Evolutionary conservation across 169 alveolate species (phyloP), one percentile per base, ranked within the genome.

Genomic region (Eimeria mitis): DNA sequence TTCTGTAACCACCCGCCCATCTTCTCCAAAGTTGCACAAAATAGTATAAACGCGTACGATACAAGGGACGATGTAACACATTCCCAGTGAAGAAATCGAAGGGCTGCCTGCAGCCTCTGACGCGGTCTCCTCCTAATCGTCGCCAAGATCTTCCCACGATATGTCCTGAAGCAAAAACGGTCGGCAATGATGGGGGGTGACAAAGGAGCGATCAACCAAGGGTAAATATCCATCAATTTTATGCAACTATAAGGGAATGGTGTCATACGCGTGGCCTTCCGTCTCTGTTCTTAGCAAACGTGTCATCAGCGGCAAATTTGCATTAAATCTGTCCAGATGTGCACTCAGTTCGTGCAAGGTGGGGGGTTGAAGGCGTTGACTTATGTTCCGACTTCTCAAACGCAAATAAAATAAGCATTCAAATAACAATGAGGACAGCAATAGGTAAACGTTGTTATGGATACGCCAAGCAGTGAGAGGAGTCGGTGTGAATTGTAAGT

Each of bases 101-200:
- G 40, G 34, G n/a, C 83, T 37, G 56, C 56, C n/a, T 16, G 79
- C 78, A 70, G 47, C 52, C n/a, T 16, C 54, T 16, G 52, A 40
- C 34, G 16, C 37, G 34, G 40, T 16, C 19, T 7, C 83, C 34
- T 40, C 83, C 2, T 40, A 2, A 42, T 73, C 83, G 83, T 16
- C 40, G 83, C 83, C 83, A 73, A 73, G 83, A 73, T 73, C 83
- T 40, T 73, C 83, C 83, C 83, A 73, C 56, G 83, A 73, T 73
- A 73, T 73, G 56, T 73, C 83, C 83, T 73, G 83, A 73, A 73
- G 49, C 31, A 40, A 0, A 71, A 73, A 19, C 34, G 21, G 34
- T 25, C 54, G 34, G 34, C 56, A 6, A 73, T 16, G 54, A 40
- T 40, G 83, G 28, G 34, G 40, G 40, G 1, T 31, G 78, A 8